Conservation (phyloP, 2,329 filamentous ascomycete genomes). For the Erysiphe neolycopersici region DNA sequence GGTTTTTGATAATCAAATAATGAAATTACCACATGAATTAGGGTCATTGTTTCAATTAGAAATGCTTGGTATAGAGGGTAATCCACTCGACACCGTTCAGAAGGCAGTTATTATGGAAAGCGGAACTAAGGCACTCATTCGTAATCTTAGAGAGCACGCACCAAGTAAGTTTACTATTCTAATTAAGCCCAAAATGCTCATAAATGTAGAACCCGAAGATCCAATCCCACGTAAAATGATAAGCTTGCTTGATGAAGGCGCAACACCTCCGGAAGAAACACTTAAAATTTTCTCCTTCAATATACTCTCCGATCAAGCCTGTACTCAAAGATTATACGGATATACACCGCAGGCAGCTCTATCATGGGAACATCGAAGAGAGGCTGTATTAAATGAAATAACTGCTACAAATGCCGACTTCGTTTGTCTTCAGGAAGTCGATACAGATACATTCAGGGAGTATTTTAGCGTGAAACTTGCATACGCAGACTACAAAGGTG, state of each 20-base stretch:
- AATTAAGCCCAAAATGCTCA: background rate
- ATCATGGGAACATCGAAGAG: conserved; percentile 64
- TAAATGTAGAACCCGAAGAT: conserved; percentile 38
- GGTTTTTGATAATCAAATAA: conserved; percentile 75
- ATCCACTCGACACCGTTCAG: conserved; percentile 49
- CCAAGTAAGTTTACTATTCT: conserved; percentile 36
- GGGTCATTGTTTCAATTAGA: conserved; percentile 76
- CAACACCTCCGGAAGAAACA: conserved; percentile 28
- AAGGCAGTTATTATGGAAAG: conserved; percentile 68
- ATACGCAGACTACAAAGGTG: conserved; percentile 72
- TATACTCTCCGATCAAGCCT: conserved; percentile 81
- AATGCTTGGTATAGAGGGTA: conserved; percentile 74
- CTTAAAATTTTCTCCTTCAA: conserved; percentile 86
- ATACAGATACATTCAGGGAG: conserved; percentile 72
- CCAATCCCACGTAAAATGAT: conserved; percentile 55
- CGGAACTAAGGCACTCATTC: conserved; percentile 66
- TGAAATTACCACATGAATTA: conserved; percentile 57
- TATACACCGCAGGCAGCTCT: conserved; percentile 68
- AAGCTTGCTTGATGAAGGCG: conserved; percentile 37
- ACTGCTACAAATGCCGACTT: conserved; percentile 61
- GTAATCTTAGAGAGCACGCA: conserved; percentile 56
- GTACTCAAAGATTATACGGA: conserved; percentile 61
- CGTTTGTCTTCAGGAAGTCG: conserved; percentile 79
- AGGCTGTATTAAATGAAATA: conserved; percentile 63
- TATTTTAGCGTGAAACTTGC: conserved; percentile 73